Evolutionary conservation across 2,329 filamentous ascomycete genomes (phyloP).

Genomic region (Raffaelea albimanens): DNA sequence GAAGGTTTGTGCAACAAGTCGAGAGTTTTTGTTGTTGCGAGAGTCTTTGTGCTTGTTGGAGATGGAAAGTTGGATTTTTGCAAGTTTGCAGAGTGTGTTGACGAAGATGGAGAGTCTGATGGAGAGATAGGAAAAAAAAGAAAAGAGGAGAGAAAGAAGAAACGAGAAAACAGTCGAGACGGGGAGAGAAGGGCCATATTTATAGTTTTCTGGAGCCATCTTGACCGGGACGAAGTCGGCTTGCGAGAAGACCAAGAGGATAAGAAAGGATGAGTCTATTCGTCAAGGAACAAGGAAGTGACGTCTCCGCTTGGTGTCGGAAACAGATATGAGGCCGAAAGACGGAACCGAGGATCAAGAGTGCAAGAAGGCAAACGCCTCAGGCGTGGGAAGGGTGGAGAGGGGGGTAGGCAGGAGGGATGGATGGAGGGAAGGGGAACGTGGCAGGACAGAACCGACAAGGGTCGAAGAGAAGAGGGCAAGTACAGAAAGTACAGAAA

Average conservation of each 20-base stretch:
- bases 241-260: conserved; percentile 26
- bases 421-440: neutral
- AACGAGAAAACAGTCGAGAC: conserved; percentile 34
- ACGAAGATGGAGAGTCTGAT: conserved; percentile 10
- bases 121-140: conserved; percentile 35
- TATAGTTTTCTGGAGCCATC: conserved; percentile 47
- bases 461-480: neutral
- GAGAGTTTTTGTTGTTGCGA: conserved; percentile 11
- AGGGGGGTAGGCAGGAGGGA: too few species aligned
- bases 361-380: conserved; percentile 7
- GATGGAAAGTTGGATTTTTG: neutral
- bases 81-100: conserved; percentile 1
- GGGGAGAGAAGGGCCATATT: conserved; percentile 46
- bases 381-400: conserved; percentile 6
- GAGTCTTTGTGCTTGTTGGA: conserved; percentile 11
- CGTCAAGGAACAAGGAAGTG: conserved; percentile 21
- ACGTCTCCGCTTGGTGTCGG: conserved; percentile 30
- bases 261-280: conserved; percentile 35
- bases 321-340: conserved; percentile 20
- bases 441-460: neutral
- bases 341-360: conserved; percentile 11
- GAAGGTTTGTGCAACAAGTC: neutral
- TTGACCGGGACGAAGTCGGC: conserved; percentile 23
- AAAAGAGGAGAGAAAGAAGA: conserved; percentile 45
- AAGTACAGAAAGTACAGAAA: neutral